These are phyloP conservation scores for Irpex sp. DNA, from an alignment of 1,284 basidiomycete genomes.

Conservation along the genomic window DNA sequence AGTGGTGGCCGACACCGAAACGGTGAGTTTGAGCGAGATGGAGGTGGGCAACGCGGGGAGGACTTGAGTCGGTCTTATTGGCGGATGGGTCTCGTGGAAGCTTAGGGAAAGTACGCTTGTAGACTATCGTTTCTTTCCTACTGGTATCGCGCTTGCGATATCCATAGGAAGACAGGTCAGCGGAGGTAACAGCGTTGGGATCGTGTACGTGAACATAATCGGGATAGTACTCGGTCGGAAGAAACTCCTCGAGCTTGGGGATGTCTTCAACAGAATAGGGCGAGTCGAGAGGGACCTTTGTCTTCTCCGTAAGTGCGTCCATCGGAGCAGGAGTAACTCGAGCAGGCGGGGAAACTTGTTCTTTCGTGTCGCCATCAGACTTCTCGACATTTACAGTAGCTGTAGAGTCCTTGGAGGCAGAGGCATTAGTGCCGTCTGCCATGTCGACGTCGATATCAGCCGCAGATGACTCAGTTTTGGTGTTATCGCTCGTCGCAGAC, in stretches of 20 bases:
- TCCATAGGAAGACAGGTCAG: background rate
- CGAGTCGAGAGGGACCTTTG: background rate
- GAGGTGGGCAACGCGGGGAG: conserved; percentile 20
- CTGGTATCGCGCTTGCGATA: background rate
- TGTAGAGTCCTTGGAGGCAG: background rate
- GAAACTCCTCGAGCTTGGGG: conserved; percentile 30
- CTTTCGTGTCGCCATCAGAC: background rate
- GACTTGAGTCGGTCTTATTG: background rate
- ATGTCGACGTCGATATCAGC: background rate
- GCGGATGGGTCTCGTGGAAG: background rate
- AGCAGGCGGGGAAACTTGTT: background rate
- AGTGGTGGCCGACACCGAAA: conserved; percentile 32
- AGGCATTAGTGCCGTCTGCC: background rate
- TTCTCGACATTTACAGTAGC: background rate
- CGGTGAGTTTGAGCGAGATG: conserved; percentile 24
- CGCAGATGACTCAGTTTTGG: background rate
- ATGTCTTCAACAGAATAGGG: conserved; percentile 11
- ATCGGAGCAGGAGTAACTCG: background rate
- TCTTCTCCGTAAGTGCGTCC: background rate
- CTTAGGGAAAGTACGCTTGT: conserved; percentile 23
- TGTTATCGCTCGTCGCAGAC: background rate
- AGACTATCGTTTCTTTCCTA: conserved; percentile 6
- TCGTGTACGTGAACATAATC: conserved; percentile 30
- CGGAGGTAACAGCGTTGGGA: conserved; percentile 11
- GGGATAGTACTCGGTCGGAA: conserved; percentile 29